A percentile compares a stretch with the other conserved stretches of the same genome.
Evolutionary conservation across 2,329 filamentous ascomycete genomes (phyloP).

Genomic region (Verticillium nonalfalfae): DNA sequence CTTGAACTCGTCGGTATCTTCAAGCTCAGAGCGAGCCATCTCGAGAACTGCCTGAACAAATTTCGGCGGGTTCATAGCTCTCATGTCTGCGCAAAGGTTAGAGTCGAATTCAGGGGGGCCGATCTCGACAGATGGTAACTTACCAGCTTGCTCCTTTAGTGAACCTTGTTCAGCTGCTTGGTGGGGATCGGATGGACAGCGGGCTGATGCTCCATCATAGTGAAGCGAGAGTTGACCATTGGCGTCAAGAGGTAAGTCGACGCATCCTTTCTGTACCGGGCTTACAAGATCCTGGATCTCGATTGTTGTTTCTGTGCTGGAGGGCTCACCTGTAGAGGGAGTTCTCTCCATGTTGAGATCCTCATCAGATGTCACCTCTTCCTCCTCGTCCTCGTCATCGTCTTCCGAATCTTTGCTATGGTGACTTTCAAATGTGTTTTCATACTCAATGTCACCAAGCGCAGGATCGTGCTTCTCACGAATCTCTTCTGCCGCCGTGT

Average conservation of each 20-base stretch:
- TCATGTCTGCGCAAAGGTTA: neutral
- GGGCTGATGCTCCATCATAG: neutral
- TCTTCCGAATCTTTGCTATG: neutral
- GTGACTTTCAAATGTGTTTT: neutral
- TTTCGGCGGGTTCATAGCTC: neutral
- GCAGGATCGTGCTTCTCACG: neutral
- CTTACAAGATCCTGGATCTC: neutral
- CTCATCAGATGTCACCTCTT: neutral
- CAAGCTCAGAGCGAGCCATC: neutral
- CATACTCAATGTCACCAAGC: neutral
- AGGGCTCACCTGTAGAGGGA: neutral
- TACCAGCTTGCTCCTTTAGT: neutral
- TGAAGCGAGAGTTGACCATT: neutral
- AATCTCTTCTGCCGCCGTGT: too few relatives aligned
- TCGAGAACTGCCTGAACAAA: neutral
- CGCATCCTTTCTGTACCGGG: neutral
- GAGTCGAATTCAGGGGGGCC: neutral
- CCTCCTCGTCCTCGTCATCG: neutral
- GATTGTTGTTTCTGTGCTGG: neutral
- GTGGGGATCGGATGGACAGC: neutral
- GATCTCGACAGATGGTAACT: neutral
- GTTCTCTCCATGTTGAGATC: neutral
- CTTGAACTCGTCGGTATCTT: neutral
- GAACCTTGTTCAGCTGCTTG: neutral
- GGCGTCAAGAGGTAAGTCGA: neutral